A percentile compares a stretch with the other conserved stretches of the same genome.
Evolutionary conservation across 768 basidiomycete genomes (phyloP).

Genomic region (Rhodotorula kratochvilovae): DNA sequence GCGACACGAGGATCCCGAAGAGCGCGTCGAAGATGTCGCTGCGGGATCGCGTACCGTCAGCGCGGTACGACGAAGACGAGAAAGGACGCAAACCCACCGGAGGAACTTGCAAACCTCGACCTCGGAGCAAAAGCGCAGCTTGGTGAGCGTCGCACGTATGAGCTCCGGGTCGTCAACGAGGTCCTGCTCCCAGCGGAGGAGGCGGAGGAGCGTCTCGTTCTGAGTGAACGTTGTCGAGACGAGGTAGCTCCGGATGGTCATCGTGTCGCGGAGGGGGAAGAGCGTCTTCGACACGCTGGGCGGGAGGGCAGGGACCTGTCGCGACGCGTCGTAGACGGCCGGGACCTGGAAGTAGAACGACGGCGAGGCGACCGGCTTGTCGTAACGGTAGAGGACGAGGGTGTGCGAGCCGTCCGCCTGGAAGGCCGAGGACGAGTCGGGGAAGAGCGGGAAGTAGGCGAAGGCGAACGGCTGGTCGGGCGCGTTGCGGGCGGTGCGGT

Average conservation of each 20-base stretch:
- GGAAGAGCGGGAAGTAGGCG: slow-evolving; percentile 81
- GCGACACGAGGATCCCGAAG: slow-evolving; percentile 78
- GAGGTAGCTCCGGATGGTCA: slow-evolving; percentile 74
- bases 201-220: slow-evolving; percentile 71
- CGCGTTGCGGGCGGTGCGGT: not conserved
- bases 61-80: not conserved
- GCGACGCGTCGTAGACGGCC: slow-evolving; percentile 56
- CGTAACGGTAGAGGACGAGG: slow-evolving; percentile 76
- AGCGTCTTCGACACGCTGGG: slow-evolving; percentile 57
- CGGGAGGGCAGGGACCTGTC: slow-evolving; percentile 52
- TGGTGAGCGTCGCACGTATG: slow-evolving; percentile 66
- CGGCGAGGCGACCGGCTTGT: slow-evolving; percentile 51
- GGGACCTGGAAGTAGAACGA: slow-evolving; percentile 70
- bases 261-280: slow-evolving; percentile 66
- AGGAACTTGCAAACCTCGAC: slow-evolving; percentile 56
- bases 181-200: slow-evolving; percentile 71
- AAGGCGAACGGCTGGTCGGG: slow-evolving; percentile 68
- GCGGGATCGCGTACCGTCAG: slow-evolving; percentile 46
- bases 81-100: not conserved
- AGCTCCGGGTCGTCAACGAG: slow-evolving; percentile 59
- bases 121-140: slow-evolving; percentile 65
- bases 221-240: slow-evolving; percentile 91
- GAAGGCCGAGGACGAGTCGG: slow-evolving; percentile 63
- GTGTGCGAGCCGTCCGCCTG: slow-evolving; percentile 85
- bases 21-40: slow-evolving; percentile 85